Conservation (phyloP, 371 early-diverging fungal genomes). For the Sporodiniella umbellata region DNA sequence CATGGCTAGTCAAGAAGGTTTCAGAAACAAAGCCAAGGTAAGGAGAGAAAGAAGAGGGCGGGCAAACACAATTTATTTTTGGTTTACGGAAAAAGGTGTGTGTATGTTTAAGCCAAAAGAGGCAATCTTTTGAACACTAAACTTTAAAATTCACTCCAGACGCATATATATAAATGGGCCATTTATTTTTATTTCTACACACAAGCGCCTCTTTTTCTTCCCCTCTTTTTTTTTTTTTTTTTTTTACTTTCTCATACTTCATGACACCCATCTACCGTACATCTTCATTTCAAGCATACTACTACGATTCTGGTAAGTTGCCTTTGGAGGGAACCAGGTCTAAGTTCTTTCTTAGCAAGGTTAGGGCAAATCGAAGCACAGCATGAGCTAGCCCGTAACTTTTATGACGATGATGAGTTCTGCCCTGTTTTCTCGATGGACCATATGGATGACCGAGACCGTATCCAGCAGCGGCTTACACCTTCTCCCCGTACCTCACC, state of each 20-base stretch:
- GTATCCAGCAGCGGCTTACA: constrained; percentile 35
- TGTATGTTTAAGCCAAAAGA: too few species aligned
- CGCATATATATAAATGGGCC: constrained; percentile 1
- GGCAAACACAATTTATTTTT: too few species aligned
- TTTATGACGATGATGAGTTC: constrained; percentile 46
- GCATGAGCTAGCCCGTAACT: constrained; percentile 44
- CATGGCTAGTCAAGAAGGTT: too few species aligned
- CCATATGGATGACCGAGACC: constrained; percentile 37
- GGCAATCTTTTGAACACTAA: background rate
- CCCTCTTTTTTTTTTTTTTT: background rate
- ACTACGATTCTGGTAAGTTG: background rate
- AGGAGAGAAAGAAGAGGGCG: too few species aligned
- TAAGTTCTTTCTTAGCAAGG: constrained; percentile 2
- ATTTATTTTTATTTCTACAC: too few species aligned
- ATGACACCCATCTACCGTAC: constrained; percentile 1
- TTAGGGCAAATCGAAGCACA: constrained; percentile 38
- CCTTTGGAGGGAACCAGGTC: background rate
- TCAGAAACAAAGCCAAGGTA: too few species aligned
- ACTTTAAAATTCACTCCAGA: background rate
- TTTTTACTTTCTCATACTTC: background rate
- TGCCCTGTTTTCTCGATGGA: constrained; percentile 36
- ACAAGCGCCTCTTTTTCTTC: too few species aligned
- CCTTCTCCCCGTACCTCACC: too few species aligned
- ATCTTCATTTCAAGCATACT: background rate
- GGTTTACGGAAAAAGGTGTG: too few species aligned